A percentile compares a stretch with the other conserved stretches of the same genome.
Conservation (phyloP, 257 asterid genomes). For the Solanum piurae region DNA sequence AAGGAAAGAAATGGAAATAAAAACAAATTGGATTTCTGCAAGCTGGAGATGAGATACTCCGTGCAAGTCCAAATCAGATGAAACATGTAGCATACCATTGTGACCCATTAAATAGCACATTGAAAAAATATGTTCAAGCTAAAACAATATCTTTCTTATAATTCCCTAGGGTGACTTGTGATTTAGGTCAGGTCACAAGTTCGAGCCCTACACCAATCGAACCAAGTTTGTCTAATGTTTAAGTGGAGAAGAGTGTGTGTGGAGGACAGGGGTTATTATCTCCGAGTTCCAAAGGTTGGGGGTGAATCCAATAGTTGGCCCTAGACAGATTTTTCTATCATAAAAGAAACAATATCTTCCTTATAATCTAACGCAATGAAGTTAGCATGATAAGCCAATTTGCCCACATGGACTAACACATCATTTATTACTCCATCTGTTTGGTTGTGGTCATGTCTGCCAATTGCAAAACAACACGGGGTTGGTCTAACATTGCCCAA, state of each 20-base stretch:
- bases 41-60: not conserved
- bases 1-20: not conserved
- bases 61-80: not conserved
- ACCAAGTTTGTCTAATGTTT: not conserved
- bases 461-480: not conserved
- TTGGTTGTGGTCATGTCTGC: not conserved
- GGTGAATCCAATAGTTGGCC: not conserved
- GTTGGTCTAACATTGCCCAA: not conserved
- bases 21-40: not conserved
- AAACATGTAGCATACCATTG: not conserved
- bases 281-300: not conserved
- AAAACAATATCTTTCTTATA: not conserved
- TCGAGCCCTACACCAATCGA: not conserved
- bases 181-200: not conserved
- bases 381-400: not conserved
- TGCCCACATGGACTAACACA: not conserved
- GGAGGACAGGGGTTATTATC: not conserved
- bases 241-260: not conserved
- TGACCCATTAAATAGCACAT: not conserved
- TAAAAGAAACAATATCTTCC: not conserved
- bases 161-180: not conserved
- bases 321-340: not conserved
- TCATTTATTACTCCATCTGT: not conserved
- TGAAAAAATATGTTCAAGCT: not conserved
- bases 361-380: not conserved